phyloP scores from a whole-genome alignment of 2,329 filamentous ascomycete species.

The Fusarium sacchari region DNA sequence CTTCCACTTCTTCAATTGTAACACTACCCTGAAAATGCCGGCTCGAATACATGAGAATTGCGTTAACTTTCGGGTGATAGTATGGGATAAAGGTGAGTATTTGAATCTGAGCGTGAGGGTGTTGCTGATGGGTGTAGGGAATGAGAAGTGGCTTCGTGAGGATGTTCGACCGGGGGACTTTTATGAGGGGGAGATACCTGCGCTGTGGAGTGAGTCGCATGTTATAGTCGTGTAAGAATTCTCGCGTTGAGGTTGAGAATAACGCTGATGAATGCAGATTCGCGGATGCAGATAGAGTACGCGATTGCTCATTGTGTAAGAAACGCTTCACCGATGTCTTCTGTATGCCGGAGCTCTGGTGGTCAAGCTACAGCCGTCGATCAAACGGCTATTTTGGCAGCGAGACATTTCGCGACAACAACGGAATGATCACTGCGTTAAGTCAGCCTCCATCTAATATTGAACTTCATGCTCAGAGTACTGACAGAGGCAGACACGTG shows the following conservation, averaged over 20 bases:
- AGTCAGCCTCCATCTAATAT: not conserved
- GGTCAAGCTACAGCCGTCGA: constrained; percentile 47
- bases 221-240: constrained; percentile 9
- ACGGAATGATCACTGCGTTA: not conserved
- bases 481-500: constrained; percentile 18
- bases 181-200: not conserved
- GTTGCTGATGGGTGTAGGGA: not conserved
- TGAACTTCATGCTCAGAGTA: fast-evolving
- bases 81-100: constrained; percentile 21
- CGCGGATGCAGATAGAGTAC: constrained; percentile 45
- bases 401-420: constrained; percentile 43
- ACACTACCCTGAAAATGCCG: not conserved
- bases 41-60: not conserved
- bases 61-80: not conserved
- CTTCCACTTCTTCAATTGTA: not conserved
- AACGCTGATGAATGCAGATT: constrained; percentile 29
- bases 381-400: constrained; percentile 55
- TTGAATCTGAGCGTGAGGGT: fast-evolving
- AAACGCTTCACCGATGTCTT: constrained; percentile 32
- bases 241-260: fast-evolving
- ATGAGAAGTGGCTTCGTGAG: not conserved
- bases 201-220: constrained; percentile 9
- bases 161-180: not conserved
- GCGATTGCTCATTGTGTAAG: constrained; percentile 44
- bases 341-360: constrained; percentile 45